phyloP scores from a whole-genome alignment of 768 basidiomycete genomes.

The Calvatia gigantea region DNA sequence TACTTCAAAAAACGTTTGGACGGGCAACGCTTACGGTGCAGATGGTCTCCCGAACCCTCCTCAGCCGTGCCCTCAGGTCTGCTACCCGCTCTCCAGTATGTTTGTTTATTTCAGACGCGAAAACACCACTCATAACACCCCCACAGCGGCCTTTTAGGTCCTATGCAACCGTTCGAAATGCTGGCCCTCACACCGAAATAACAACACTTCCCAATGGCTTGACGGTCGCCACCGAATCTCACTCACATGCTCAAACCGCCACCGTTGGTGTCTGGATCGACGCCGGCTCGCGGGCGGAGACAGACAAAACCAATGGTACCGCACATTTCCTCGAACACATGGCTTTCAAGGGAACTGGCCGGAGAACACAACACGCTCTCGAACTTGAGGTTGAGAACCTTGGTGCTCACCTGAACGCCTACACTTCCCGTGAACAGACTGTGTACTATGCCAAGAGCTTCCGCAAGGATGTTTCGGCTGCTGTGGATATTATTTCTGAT shows the following conservation, averaged over 20 bases:
- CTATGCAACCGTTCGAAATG: conserved; percentile 71
- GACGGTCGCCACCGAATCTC: conserved; percentile 90
- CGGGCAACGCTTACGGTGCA: conserved; percentile 15
- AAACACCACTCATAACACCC: conserved; percentile 1
- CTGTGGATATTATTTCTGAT: conserved; percentile 97
- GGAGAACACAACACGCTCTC: conserved; percentile 82
- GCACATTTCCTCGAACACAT: conserved; percentile 99
- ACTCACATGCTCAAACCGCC: conserved; percentile 89
- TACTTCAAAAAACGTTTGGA: conserved; percentile 26
- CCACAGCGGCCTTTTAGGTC: conserved; percentile 54
- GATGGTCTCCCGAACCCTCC: conserved; percentile 40
- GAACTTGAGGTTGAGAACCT: conserved; percentile 98
- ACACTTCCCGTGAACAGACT: conserved; percentile 98
- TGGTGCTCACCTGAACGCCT: conserved; percentile 96
- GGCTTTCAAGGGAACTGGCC: conserved; percentile 95
- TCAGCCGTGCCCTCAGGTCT: conserved; percentile 39
- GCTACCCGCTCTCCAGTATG: conserved; percentile 38
- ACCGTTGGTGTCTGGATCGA: conserved; percentile 99
- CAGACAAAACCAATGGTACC: conserved; percentile 89
- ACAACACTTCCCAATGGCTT: conserved; percentile 93
- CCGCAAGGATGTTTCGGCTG: conserved; percentile 85
- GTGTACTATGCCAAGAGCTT: conserved; percentile 99
- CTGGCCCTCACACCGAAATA: conserved; percentile 80
- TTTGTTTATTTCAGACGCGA: neutral
- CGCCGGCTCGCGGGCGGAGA: conserved; percentile 96